Conservation (phyloP, 306 rosid genomes). For the Pachyrhizus erosus region DNA sequence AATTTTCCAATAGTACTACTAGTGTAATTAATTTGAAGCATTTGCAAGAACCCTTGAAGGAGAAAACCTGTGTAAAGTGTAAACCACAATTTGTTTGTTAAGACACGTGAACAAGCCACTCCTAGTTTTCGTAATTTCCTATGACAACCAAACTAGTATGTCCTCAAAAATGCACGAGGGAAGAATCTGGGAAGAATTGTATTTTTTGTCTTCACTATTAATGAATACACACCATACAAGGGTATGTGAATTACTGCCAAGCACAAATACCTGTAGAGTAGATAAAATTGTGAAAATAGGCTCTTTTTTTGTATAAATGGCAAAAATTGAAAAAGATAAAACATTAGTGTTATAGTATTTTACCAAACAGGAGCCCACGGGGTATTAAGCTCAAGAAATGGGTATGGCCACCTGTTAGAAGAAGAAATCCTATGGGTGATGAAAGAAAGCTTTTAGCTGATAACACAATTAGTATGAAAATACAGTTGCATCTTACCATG, state of each 20-base stretch:
- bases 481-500: conserved; percentile 36
- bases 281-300: conserved; percentile 21
- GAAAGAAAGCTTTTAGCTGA: conserved; percentile 10
- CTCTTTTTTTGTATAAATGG: not conserved
- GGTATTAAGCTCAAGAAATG: conserved; percentile 75
- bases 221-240: conserved; percentile 68
- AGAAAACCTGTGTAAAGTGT: not conserved
- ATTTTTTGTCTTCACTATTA: conserved; percentile 65
- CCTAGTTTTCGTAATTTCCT: not conserved
- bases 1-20: not conserved
- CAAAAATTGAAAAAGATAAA: not conserved
- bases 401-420: conserved; percentile 73
- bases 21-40: conserved; percentile 1
- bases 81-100: not conserved
- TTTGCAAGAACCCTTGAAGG: not conserved
- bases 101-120: not conserved
- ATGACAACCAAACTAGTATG: conserved; percentile 43
- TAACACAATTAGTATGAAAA: conserved; percentile 1
- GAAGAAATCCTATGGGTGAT: not conserved
- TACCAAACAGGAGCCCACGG: conserved; percentile 93
- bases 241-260: conserved; percentile 78
- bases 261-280: conserved; percentile 64
- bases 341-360: not conserved
- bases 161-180: conserved; percentile 55
- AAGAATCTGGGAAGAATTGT: conserved; percentile 60